A percentile compares a stretch with the other conserved stretches of the same genome.
phyloP scores from a whole-genome alignment of 1,139 yeast genomes.

The Geotrichum restrictum region DNA sequence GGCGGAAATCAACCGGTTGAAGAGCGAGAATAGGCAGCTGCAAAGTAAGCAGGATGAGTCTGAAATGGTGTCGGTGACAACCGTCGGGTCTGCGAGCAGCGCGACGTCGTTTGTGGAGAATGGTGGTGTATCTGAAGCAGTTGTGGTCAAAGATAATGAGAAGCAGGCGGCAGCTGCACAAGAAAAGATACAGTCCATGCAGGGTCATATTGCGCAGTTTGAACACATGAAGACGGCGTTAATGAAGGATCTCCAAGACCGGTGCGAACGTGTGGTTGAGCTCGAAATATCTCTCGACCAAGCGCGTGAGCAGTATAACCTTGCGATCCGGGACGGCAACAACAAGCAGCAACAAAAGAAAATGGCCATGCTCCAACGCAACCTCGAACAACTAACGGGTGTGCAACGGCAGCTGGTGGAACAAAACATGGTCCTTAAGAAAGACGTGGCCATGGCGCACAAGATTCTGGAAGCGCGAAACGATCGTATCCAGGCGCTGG shows the following conservation, averaged over 20 bases:
- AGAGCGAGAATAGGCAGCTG: constrained; percentile 22
- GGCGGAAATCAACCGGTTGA: constrained; percentile 27
- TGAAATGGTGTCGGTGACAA: neutral
- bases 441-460: constrained; percentile 52
- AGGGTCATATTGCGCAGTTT: constrained; percentile 31
- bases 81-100: too few species aligned
- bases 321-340: constrained; percentile 33
- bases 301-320: constrained; percentile 37
- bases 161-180: constrained; percentile 23
- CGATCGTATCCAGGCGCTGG: constrained; percentile 55
- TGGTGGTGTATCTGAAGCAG: neutral
- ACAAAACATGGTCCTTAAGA: constrained; percentile 45
- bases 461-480: constrained; percentile 59
- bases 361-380: constrained; percentile 44
- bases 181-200: constrained; percentile 29
- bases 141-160: constrained; percentile 13
- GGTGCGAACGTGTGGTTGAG: constrained; percentile 44
- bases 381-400: constrained; percentile 45
- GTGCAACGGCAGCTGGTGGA: constrained; percentile 46
- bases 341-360: constrained; percentile 40
- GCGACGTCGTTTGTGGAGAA: too few species aligned
- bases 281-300: constrained; percentile 45
- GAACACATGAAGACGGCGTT: constrained; percentile 40
- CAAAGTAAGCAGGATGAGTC: constrained; percentile 8
- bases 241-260: constrained; percentile 43